A percentile compares a stretch with the other conserved stretches of the same genome.
These are phyloP conservation scores for Rhynchosporium secalis DNA, from an alignment of 2,329 filamentous ascomycete species.

Conservation along the genomic window DNA sequence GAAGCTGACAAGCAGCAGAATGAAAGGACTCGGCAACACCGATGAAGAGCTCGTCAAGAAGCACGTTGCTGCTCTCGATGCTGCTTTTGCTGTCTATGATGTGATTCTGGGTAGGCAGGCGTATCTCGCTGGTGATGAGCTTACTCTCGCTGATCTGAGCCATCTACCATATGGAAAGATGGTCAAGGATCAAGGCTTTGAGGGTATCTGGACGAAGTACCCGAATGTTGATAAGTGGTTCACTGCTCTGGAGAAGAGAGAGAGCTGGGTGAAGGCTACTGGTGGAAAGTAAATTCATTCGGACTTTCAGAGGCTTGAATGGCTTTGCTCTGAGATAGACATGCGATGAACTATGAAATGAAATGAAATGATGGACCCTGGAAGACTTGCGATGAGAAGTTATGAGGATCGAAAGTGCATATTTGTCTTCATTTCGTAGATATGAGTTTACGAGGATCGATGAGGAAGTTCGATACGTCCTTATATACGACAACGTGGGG, in stretches of 20 bases:
- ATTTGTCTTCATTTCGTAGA: not conserved
- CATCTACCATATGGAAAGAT: conserved; percentile 33
- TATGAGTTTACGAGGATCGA: not conserved
- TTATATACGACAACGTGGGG: not conserved
- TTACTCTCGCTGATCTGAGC: conserved; percentile 36
- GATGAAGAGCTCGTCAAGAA: conserved; percentile 26
- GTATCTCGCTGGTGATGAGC: conserved; percentile 36
- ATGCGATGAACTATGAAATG: too few species aligned
- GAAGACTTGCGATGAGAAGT: too few species aligned
- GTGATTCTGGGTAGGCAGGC: conserved; percentile 31
- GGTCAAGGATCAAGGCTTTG: conserved; percentile 25
- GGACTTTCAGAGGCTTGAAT: too few species aligned
- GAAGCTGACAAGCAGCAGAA: too few species aligned
- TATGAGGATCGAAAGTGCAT: not conserved
- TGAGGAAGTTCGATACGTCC: not conserved
- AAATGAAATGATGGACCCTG: too few species aligned
- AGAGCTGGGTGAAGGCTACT: conserved; percentile 29
- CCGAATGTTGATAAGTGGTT: conserved; percentile 32
- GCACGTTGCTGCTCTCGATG: conserved; percentile 24
- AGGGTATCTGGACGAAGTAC: conserved; percentile 27
- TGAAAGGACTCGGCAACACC: conserved; percentile 13
- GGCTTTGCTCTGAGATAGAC: too few species aligned
- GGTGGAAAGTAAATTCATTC: not conserved
- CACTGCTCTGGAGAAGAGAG: conserved; percentile 24
- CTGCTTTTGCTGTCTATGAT: conserved; percentile 32